Conservation (phyloP, 495 filamentous ascomycete genomes). For the Daldinia decipiens region DNA sequence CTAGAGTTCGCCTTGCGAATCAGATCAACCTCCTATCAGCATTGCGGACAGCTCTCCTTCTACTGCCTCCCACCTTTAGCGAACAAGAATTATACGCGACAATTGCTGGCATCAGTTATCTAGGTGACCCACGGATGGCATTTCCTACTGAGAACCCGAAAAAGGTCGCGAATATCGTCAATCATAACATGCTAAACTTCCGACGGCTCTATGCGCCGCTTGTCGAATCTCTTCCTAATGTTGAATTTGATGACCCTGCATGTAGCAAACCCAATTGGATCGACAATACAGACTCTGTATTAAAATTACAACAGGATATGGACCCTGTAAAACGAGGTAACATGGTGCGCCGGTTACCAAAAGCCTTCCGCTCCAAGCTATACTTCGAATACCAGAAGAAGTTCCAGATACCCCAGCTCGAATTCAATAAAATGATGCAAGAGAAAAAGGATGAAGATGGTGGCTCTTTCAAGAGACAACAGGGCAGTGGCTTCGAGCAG, state of each 20-base stretch:
- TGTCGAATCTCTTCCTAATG: constrained; percentile 88
- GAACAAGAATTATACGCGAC: constrained; percentile 89
- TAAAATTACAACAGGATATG: constrained; percentile 84
- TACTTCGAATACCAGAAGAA: constrained; percentile 95
- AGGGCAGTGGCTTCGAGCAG: constrained; percentile 86
- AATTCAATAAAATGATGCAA: constrained; percentile 89
- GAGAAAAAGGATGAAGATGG: constrained; percentile 74
- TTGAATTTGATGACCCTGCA: constrained; percentile 77
- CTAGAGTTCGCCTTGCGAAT: constrained; percentile 88
- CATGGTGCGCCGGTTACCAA: constrained; percentile 93
- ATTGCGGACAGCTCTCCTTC: constrained; percentile 84
- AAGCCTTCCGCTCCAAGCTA: constrained; percentile 83
- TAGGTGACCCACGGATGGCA: constrained; percentile 93
- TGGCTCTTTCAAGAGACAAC: constrained; percentile 71
- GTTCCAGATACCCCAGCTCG: constrained; percentile 80
- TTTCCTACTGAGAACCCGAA: constrained; percentile 87
- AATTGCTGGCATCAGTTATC: constrained; percentile 90
- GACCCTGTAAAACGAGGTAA: constrained; percentile 88
- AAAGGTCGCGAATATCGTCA: constrained; percentile 94
- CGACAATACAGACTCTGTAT: constrained; percentile 63
- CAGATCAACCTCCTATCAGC: constrained; percentile 95
- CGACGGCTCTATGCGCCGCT: constrained; percentile 87
- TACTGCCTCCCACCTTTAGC: constrained; percentile 84
- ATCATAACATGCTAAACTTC: constrained; percentile 90
- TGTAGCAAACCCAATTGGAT: constrained; percentile 71